A percentile compares a stretch with the other conserved stretches of the same genome.
These are phyloP conservation scores for Breynia disticha DNA, from an alignment of 441 rosid species.

Conservation along the genomic window DNA sequence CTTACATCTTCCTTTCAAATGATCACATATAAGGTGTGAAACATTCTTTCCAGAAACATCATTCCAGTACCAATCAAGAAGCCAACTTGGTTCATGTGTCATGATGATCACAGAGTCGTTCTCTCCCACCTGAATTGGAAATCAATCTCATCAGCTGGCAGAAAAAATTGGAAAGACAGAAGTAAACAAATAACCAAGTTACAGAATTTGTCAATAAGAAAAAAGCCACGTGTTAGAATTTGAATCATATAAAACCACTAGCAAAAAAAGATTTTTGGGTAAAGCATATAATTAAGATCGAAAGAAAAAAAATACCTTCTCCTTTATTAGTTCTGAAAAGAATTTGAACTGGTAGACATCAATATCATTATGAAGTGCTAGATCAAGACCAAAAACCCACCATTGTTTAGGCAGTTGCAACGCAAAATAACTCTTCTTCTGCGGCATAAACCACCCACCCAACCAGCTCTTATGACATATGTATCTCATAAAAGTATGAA, in stretches of 20 bases:
- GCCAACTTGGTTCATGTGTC: constrained; percentile 98
- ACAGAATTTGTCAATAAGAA: too few species aligned
- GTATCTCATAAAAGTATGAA: constrained; percentile 95
- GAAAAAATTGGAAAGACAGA: neutral
- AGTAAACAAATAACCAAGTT: too few species aligned
- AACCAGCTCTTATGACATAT: constrained; percentile 99
- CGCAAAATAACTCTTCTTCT: constrained; percentile 96
- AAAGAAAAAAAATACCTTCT: constrained; percentile 45
- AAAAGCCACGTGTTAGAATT: too few species aligned
- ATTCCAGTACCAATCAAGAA: constrained; percentile 96
- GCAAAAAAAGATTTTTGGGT: neutral
- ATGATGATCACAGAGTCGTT: constrained; percentile 76
- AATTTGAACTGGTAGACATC: constrained; percentile 98
- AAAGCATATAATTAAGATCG: constrained; percentile 5
- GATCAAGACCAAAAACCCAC: constrained; percentile 99
- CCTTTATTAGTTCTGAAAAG: constrained; percentile 61
- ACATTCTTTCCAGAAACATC: constrained; percentile 74
- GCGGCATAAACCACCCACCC: constrained; percentile 99
- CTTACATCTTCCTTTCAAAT: constrained; percentile 87
- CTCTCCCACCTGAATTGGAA: constrained; percentile 51
- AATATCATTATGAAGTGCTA: constrained; percentile 96
- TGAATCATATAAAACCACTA: neutral
- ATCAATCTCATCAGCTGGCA: constrained; percentile 2
- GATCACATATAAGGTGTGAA: constrained; percentile 67
- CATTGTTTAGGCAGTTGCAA: constrained; percentile 88